A percentile compares a stretch with the other conserved stretches of the same genome.
Conservation (phyloP, 2,329 filamentous ascomycete species). For the Plenodomus biglobosus region DNA sequence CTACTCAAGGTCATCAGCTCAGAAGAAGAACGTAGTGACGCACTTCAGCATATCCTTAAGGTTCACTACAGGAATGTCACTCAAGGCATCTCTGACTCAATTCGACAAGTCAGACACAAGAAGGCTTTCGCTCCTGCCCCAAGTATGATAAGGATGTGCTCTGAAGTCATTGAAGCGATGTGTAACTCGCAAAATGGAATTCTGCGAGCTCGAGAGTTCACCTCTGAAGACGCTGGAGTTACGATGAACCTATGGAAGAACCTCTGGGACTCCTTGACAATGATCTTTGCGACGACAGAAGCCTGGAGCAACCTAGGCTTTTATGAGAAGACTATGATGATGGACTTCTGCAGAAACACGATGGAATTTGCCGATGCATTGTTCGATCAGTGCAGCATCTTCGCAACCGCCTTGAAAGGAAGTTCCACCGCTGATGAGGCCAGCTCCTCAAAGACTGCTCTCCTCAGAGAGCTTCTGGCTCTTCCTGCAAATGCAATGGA, state of each 20-base stretch:
- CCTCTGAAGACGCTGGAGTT: slow-evolving; percentile 63
- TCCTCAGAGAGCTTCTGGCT: slow-evolving; percentile 60
- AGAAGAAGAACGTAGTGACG: slow-evolving; percentile 64
- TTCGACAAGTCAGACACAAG: slow-evolving; percentile 58
- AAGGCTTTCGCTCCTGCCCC: slow-evolving; percentile 62
- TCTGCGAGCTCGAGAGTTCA: slow-evolving; percentile 61
- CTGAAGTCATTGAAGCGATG: slow-evolving; percentile 64
- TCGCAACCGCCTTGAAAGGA: slow-evolving; percentile 68
- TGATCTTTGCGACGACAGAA: slow-evolving; percentile 81
- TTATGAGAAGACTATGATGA: slow-evolving; percentile 72
- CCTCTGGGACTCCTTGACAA: slow-evolving; percentile 78
- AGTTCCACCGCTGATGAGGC: slow-evolving; percentile 38
- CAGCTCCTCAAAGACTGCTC: slow-evolving; percentile 37
- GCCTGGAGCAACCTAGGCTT: slow-evolving; percentile 72
- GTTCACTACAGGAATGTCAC: slow-evolving; percentile 60
- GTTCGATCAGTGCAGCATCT: slow-evolving; percentile 80
- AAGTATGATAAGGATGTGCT: slow-evolving; percentile 62
- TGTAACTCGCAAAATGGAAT: slow-evolving; percentile 65
- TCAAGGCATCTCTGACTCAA: slow-evolving; percentile 58
- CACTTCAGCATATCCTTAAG: slow-evolving; percentile 62
- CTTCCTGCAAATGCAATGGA: slow-evolving; percentile 66
- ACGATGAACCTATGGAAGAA: slow-evolving; percentile 80
- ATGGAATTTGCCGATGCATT: slow-evolving; percentile 91
- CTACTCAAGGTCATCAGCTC: slow-evolving; percentile 80
- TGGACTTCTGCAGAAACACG: slow-evolving; percentile 88